A percentile compares a stretch with the other conserved stretches of the same genome.
These are phyloP conservation scores for Penicillium tannophilum DNA, from an alignment of 495 filamentous ascomycete genomes.

Conservation along the genomic window DNA sequence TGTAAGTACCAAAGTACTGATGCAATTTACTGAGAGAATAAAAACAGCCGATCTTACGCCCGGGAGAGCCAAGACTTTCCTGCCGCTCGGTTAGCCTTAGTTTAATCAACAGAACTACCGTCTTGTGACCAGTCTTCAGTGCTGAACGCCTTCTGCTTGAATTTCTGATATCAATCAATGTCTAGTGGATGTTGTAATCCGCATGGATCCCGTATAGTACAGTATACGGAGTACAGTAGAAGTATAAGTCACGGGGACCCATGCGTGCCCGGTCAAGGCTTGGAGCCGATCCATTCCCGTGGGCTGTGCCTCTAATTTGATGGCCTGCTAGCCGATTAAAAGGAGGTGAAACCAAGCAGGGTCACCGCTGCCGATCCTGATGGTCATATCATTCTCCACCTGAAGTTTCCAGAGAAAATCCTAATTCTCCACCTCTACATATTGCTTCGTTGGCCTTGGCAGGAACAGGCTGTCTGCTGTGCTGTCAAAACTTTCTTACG, in stretches of 20 bases:
- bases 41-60: constrained; percentile 6
- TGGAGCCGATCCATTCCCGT: constrained; percentile 39
- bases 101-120: not conserved
- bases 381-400: constrained; percentile 7
- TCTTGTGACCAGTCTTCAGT: too few species aligned
- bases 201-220: too few species aligned
- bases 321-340: constrained; percentile 26
- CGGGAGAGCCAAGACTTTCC: not conserved
- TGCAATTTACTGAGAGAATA: not conserved
- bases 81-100: constrained; percentile 11
- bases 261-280: constrained; percentile 23
- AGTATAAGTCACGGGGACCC: constrained; percentile 8
- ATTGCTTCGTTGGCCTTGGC: constrained; percentile 6
- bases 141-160: too few species aligned
- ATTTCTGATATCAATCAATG: too few species aligned
- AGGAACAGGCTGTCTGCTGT: constrained; percentile 1
- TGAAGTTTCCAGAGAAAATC: not conserved
- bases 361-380: constrained; percentile 35
- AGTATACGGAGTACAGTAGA: not conserved
- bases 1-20: not conserved
- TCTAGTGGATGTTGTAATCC: too few species aligned
- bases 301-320: constrained; percentile 27
- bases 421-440: constrained; percentile 3
- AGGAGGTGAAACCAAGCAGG: constrained; percentile 33
- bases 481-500: too few species aligned